Evolutionary conservation across 225 moss, liverwort and hornwort genomes (phyloP).

Genomic region (Ulota crispa): DNA sequence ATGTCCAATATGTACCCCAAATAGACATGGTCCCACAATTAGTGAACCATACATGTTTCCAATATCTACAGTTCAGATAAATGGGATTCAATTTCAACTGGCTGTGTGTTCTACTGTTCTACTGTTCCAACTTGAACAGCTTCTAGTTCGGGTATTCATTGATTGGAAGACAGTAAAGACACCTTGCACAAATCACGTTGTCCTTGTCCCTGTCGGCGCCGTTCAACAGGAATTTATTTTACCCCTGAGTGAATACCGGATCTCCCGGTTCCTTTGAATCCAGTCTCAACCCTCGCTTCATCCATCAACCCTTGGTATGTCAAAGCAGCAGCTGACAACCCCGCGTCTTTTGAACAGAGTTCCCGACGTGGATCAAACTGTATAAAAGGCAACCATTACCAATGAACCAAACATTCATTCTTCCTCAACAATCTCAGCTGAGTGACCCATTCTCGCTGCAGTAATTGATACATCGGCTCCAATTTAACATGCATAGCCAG

Average conservation of each 20-base stretch:
- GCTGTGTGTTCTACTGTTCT: background rate
- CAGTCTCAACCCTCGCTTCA: background rate
- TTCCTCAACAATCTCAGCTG: background rate
- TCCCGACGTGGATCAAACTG: background rate
- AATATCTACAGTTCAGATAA: too few species aligned
- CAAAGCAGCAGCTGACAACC: background rate
- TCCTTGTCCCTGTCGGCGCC: background rate
- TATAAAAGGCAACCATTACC: background rate
- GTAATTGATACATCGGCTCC: background rate
- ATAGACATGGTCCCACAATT: too few species aligned
- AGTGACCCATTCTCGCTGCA: background rate
- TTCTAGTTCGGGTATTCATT: background rate
- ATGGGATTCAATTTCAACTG: too few species aligned
- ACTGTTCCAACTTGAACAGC: background rate
- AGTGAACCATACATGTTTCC: too few species aligned
- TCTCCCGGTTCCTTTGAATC: background rate
- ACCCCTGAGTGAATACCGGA: background rate
- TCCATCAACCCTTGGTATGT: background rate
- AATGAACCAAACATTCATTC: background rate
- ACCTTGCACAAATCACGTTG: background rate
- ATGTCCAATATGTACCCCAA: too few species aligned
- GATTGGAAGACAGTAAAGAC: too few species aligned
- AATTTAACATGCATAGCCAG: background rate
- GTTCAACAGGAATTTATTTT: background rate
- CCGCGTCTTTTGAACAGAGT: background rate